Percentiles rank a stretch among this genome's conserved stretches.
Conservation (phyloP, 345 rosid genomes). For the Aquilaria sinensis region DNA sequence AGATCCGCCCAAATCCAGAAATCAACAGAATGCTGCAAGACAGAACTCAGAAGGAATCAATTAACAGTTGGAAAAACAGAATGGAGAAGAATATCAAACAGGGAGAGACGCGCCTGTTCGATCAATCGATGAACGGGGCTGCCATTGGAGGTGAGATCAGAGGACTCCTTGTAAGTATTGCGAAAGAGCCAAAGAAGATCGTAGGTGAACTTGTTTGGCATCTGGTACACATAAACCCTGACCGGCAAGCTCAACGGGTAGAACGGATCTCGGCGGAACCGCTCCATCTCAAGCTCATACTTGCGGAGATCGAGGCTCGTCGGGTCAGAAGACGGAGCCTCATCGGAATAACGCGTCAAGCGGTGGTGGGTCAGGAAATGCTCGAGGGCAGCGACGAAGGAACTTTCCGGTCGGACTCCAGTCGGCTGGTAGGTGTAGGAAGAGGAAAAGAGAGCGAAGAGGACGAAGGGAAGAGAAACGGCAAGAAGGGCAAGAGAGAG, state of each 20-base stretch:
- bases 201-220: constrained; percentile 82
- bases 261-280: constrained; percentile 30
- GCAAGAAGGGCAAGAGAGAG: constrained; percentile 26
- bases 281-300: constrained; percentile 36
- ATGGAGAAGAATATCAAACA: neutral
- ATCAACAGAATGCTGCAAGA: constrained; percentile 79
- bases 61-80: neutral
- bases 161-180: constrained; percentile 61
- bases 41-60: neutral
- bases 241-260: constrained; percentile 52
- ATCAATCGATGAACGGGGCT: constrained; percentile 96
- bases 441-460: constrained; percentile 19
- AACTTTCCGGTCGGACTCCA: constrained; percentile 35
- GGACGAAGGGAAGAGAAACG: constrained; percentile 20
- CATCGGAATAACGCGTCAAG: constrained; percentile 30
- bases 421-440: neutral
- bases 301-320: constrained; percentile 37
- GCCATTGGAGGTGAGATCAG: constrained; percentile 89
- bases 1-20: constrained; percentile 98
- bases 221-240: constrained; percentile 80
- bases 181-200: constrained; percentile 75
- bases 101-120: constrained; percentile 47
- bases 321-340: constrained; percentile 29
- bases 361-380: constrained; percentile 37
- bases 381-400: constrained; percentile 71